Base-by-base conservation (phyloP, 495 filamentous ascomycete species). In the Viridothelium virens region DNA sequence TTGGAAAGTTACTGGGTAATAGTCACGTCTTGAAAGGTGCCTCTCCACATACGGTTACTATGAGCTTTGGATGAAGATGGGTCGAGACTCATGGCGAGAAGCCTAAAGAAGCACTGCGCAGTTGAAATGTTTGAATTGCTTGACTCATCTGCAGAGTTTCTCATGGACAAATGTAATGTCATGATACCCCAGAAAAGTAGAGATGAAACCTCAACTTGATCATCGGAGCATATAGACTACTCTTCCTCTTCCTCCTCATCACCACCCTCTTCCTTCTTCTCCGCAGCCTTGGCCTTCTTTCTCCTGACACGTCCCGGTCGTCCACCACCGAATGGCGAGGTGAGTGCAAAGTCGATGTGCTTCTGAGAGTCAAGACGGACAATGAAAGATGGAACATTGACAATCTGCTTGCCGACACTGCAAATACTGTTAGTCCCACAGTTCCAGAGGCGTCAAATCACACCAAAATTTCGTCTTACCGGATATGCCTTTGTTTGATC, bases 361-460 rank as follows among this genome's bases (percentile, higher is more conserved):
- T 98, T 98, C 85, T 98, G 94, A 73, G 92, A 96, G 85, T 98
- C 94, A 71, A 98, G 91, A 81, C 94, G 94, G 79, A 98, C 94
- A 78, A 98, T 85, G 88, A 95, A 98, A 41, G 93, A 97, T 63
- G 94, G 94, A 37, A 98, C 94, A 81, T 97, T 98, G 85, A 98
- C 94, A 81, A 98, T 97, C 86, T 98, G 94, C 89, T 97, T 97
- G 79, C 94, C 94, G 77, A 98, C 94, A 80, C 83, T 85, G 70
- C 63, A 62, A 18, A 56, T 12, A 14, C 18, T 9, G 65, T 62
- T 1, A 47, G 34, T 12, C 37, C 33, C 18, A 53, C 36, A 25
- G 10, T 61, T 25, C 38, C 38, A 34, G 25, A 10, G 33, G 36
- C 31, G 41, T 25, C 25, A 25, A 11, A 14, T 18, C 38, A 64